These are phyloP conservation scores for Auricularia auricula-judae DNA, from an alignment of 768 basidiomycete genomes.

Conservation along the genomic window DNA sequence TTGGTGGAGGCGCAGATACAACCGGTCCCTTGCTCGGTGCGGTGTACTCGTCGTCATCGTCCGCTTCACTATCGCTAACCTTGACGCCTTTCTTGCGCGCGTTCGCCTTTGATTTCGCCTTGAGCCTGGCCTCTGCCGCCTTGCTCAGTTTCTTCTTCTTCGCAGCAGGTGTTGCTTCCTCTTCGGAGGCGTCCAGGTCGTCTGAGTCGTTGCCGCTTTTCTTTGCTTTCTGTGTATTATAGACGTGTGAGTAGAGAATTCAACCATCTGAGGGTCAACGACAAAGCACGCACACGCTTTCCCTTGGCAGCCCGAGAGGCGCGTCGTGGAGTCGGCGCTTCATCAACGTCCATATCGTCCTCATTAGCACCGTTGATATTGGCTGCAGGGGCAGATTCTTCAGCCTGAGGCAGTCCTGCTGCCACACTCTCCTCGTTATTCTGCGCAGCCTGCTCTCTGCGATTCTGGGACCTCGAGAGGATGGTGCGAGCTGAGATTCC, in stretches of 20 bases:
- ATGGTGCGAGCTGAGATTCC: slow-evolving; percentile 33
- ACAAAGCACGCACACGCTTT: neutral
- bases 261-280: neutral
- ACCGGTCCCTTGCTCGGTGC: slow-evolving; percentile 45
- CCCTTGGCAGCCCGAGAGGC: slow-evolving; percentile 6
- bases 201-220: slow-evolving; percentile 55
- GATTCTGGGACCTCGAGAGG: slow-evolving; percentile 2
- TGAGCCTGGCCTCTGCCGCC: slow-evolving; percentile 12
- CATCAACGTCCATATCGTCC: slow-evolving; percentile 10
- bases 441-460: neutral
- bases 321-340: slow-evolving; percentile 9
- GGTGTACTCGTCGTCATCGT: slow-evolving; percentile 52
- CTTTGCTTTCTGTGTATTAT: slow-evolving; percentile 2
- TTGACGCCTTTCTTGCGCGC: slow-evolving; percentile 11
- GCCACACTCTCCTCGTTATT: slow-evolving; percentile 6
- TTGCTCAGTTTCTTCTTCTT: slow-evolving; percentile 39
- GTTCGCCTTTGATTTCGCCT: slow-evolving; percentile 14
- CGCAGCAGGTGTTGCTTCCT: slow-evolving; percentile 23
- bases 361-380: slow-evolving; percentile 6
- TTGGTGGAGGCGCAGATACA: slow-evolving; percentile 41
- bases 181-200: slow-evolving; percentile 52
- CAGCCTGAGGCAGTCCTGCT: slow-evolving; percentile 4
- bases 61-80: slow-evolving; percentile 13
- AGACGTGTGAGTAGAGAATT: neutral
- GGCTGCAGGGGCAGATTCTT: neutral